A percentile compares a stretch with the other conserved stretches of the same genome.
Conservation (phyloP, 140 eudicot species). For the Oenanthe javanica region DNA sequence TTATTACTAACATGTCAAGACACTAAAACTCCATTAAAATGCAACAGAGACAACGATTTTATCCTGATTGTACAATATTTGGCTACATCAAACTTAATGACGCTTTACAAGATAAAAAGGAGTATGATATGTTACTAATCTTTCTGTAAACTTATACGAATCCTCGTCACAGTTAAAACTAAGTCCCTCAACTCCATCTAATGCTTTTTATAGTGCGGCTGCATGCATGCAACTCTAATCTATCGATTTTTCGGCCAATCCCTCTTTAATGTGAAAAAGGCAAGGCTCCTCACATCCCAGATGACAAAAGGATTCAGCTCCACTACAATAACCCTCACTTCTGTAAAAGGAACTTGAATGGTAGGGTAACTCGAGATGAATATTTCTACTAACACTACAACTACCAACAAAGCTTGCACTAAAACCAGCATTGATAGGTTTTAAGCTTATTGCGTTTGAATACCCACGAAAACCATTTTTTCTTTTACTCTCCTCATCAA, state of each 20-base stretch:
- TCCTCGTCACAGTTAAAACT: conserved; percentile 42
- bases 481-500: conserved; percentile 24
- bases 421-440: conserved; percentile 31
- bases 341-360: conserved; percentile 30
- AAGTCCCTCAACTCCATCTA: conserved; percentile 64
- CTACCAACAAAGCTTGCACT: conserved; percentile 62
- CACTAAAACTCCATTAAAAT: background rate
- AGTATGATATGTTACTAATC: background rate
- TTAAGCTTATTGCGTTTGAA: conserved; percentile 27
- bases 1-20: conserved; percentile 14
- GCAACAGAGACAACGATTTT: background rate
- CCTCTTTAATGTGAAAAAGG: conserved; percentile 16
- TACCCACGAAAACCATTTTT: conserved; percentile 29
- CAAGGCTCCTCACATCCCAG: conserved; percentile 20
- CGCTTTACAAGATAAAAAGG: background rate
- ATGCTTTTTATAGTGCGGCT: conserved; percentile 63
- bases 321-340: conserved; percentile 38
- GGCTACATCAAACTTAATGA: conserved; percentile 9
- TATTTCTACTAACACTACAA: conserved; percentile 34
- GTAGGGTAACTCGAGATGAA: conserved; percentile 15
- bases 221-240: conserved; percentile 79
- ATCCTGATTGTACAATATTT: conserved; percentile 25
- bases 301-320: conserved; percentile 61
- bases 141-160: background rate
- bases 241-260: conserved; percentile 28